Evolutionary conservation across 2,329 filamentous ascomycete species (phyloP).

Genomic region (Raffaelea albimanens): DNA sequence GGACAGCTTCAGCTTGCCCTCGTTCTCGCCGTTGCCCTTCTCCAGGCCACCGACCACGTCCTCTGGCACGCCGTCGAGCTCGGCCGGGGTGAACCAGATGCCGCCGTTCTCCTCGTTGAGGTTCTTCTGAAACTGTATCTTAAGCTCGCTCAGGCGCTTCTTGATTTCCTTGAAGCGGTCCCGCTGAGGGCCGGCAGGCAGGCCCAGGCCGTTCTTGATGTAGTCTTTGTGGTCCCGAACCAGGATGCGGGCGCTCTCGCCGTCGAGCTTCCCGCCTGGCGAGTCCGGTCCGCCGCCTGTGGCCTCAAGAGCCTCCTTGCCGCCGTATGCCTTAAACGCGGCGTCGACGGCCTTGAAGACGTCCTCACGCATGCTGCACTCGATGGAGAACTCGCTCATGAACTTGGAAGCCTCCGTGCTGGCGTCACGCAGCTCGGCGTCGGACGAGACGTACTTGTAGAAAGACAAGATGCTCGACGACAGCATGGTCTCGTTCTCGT

Average conservation of each 20-base stretch:
- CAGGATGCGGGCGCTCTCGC: slow-evolving; percentile 61
- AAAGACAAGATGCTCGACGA: slow-evolving; percentile 62
- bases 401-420: slow-evolving; percentile 68
- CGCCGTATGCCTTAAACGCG: slow-evolving; percentile 38
- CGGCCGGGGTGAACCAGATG: slow-evolving; percentile 64
- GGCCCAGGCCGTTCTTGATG: slow-evolving; percentile 64
- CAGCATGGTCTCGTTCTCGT: slow-evolving; percentile 57
- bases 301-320: slow-evolving; percentile 35
- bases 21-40: slow-evolving; percentile 62
- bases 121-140: slow-evolving; percentile 69
- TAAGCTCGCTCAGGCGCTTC: slow-evolving; percentile 65
- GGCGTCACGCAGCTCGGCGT: slow-evolving; percentile 61
- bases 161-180: slow-evolving; percentile 83
- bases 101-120: slow-evolving; percentile 77
- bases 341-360: slow-evolving; percentile 60
- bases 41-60: slow-evolving; percentile 59
- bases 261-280: slow-evolving; percentile 37
- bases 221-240: slow-evolving; percentile 72
- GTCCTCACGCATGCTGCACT: slow-evolving; percentile 73
- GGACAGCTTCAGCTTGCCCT: slow-evolving; percentile 61
- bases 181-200: slow-evolving; percentile 59
- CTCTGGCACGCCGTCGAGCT: slow-evolving; percentile 65
- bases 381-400: slow-evolving; percentile 68
- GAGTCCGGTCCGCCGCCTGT: slow-evolving; percentile 16
- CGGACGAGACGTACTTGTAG: slow-evolving; percentile 68